These are phyloP conservation scores for Heimioporus sp. DNA, from an alignment of 768 basidiomycete species.

Conservation along the genomic window DNA sequence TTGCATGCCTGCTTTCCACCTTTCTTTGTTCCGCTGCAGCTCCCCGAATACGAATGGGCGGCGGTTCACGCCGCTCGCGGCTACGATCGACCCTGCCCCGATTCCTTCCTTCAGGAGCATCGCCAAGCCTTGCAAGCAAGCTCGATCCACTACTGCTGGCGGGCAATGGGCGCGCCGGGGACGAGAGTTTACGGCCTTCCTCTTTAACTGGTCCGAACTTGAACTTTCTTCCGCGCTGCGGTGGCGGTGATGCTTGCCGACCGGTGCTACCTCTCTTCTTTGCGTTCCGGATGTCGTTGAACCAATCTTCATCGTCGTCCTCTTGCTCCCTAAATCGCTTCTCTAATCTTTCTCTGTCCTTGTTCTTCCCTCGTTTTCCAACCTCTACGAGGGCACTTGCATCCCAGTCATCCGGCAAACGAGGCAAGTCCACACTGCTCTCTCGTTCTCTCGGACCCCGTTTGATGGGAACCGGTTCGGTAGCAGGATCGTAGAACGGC, in stretches of 20 bases:
- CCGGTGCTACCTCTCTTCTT: constrained; percentile 27
- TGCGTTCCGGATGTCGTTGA: constrained; percentile 39
- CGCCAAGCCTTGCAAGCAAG: constrained; percentile 37
- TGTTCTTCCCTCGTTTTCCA: constrained; percentile 61
- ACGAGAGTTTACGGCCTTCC: constrained; percentile 21
- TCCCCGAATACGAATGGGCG: constrained; percentile 28
- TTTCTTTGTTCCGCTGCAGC: constrained; percentile 23
- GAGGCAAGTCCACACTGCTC: constrained; percentile 21
- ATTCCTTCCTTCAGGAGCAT: constrained; percentile 3
- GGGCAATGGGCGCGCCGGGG: constrained; percentile 11
- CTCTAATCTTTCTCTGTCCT: constrained; percentile 55
- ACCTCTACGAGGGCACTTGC: constrained; percentile 54
- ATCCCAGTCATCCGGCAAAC: constrained; percentile 45
- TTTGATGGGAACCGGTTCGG: constrained; percentile 30
- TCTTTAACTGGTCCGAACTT: constrained; percentile 37
- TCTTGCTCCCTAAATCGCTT: constrained; percentile 48
- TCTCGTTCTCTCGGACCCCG: constrained; percentile 39
- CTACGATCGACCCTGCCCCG: constrained; percentile 3
- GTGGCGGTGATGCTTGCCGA: constrained; percentile 7
- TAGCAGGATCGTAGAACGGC: constrained; percentile 57
- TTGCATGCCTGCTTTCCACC: constrained; percentile 9
- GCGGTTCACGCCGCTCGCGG: constrained; percentile 6
- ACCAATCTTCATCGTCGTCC: constrained; percentile 71
- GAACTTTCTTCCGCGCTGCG: constrained; percentile 31
- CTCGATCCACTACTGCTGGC: constrained; percentile 22